Base-by-base conservation (phyloP, 2,329 filamentous ascomycete species). In the Penicillium sp. region DNA sequence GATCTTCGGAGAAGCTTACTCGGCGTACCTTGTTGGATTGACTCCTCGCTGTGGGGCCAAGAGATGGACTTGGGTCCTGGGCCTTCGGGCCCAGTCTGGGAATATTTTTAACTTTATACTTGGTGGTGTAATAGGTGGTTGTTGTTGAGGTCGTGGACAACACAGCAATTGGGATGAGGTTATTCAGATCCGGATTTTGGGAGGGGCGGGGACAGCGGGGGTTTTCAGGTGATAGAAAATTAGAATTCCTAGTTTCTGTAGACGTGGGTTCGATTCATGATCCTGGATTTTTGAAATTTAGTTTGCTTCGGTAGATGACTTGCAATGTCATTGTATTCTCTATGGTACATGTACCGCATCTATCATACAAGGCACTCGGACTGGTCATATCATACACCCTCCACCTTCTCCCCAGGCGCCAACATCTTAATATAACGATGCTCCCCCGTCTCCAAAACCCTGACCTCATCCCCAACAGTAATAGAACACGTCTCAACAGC, bases 381-480 rank as follows among this genome's bases (percentile, higher is more conserved):
- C 5, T 37, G 6, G 16, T 33, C 5, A 38, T 37, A 25, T 37
- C 28, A 73, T 40, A 73, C 72, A 0, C 73, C 73, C 57, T 72
- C 69, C 6, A 73, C 69, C 48, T 63, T 63, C 59, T 76, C 74
- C 25, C 72, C 71, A 16, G 71, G 71, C n/a, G 67, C 70, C 56
- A 75, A 43, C 73, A 76, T 74, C 67, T 77, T 79, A 48, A 81
- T 75, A 72, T 80, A 81, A 35, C 70, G 73, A 71, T 81, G 79
- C 51, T 75, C 70, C 2, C 79, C 80, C 6, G 70, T 77, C 68
- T 80, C 77, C 28, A 80, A 52, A 0, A 81, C 76, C 8, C 72
- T 60, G 4, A 82, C 59, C 8, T 69, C 58, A 68, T 81, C 79
- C 1, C 77, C 78, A 37, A 80, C 78, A 5, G 64, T 55, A 14